A percentile compares a stretch with the other conserved stretches of the same genome.
phyloP scores from a whole-genome alignment of 2,329 filamentous ascomycete genomes.

The Phyllosticta citribraziliensis region DNA sequence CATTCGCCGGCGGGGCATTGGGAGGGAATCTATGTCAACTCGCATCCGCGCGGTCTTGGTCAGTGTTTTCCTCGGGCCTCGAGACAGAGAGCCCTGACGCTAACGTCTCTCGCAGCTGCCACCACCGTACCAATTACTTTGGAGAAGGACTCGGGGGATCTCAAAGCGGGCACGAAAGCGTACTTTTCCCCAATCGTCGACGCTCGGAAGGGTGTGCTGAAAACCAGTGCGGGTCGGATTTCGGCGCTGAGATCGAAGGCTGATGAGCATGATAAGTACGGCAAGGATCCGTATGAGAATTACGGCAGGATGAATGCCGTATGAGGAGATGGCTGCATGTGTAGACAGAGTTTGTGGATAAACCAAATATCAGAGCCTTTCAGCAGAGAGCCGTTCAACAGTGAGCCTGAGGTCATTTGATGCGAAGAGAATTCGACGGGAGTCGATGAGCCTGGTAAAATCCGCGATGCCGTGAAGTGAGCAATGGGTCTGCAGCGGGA shows the following conservation, averaged over 20 bases:
- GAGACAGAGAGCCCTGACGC: neutral
- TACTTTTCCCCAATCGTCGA: conserved; percentile 25
- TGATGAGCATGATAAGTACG: conserved; percentile 20
- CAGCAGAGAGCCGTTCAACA: no score
- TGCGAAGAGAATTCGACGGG: no score
- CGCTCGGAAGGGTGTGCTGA: conserved; percentile 23
- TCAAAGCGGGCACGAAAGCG: conserved; percentile 12
- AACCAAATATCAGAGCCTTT: no score
- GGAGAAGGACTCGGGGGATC: conserved; percentile 7
- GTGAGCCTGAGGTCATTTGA: no score
- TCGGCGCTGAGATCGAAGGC: conserved; percentile 13
- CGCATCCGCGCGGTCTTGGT: conserved; percentile 8
- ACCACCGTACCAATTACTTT: conserved; percentile 16
- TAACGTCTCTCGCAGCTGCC: conserved; percentile 8
- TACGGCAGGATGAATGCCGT: conserved; percentile 3
- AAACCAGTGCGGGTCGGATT: conserved; percentile 25
- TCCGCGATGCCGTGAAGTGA: no score
- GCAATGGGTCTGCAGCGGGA: no score
- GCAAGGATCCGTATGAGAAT: conserved; percentile 11
- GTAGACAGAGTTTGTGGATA: no score
- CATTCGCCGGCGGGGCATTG: conserved; percentile 35
- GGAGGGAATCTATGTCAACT: conserved; percentile 27
- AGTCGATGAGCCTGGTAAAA: no score
- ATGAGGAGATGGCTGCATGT: neutral
- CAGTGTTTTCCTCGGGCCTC: neutral